Conservation (phyloP, 2,329 filamentous ascomycete genomes). For the Arachnomyces sp. region DNA sequence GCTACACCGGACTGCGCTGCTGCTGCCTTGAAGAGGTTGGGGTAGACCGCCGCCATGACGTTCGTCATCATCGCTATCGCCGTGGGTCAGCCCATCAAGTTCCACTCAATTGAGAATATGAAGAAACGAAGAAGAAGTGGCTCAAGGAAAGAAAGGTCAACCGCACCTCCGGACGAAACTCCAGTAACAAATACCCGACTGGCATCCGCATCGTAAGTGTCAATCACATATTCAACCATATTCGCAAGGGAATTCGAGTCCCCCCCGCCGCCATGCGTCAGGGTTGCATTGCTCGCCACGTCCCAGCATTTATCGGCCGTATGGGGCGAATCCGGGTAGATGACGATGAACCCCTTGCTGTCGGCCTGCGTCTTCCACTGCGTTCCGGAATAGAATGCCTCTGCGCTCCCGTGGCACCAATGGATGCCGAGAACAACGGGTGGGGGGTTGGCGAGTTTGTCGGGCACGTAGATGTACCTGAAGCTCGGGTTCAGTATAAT, state of each 20-base stretch:
- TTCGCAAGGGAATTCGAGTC: slow-evolving; percentile 34
- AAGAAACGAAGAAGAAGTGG: neutral
- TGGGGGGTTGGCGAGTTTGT: too few species aligned
- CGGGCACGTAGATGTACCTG: too few species aligned
- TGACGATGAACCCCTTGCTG: slow-evolving; percentile 35
- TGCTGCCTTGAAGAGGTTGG: slow-evolving; percentile 15
- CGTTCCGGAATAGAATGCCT: too few species aligned
- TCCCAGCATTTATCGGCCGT: slow-evolving; percentile 50
- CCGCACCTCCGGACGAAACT: slow-evolving; percentile 21
- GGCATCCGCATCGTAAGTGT: slow-evolving; percentile 25
- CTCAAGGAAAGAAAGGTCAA: neutral
- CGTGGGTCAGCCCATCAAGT: neutral
- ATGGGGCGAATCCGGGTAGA: slow-evolving; percentile 49
- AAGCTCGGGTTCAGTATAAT: too few species aligned
- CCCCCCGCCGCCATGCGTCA: slow-evolving; percentile 30
- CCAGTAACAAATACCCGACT: slow-evolving; percentile 26
- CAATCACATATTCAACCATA: slow-evolving; percentile 30
- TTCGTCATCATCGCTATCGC: slow-evolving; percentile 11
- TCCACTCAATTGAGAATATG: too few species aligned
- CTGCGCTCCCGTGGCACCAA: too few species aligned
- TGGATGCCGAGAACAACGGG: too few species aligned
- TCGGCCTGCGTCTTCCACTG: neutral
- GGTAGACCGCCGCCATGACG: slow-evolving; percentile 1
- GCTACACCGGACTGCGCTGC: slow-evolving; percentile 15
- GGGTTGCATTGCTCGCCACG: slow-evolving; percentile 37